phyloP scores from a whole-genome alignment of 495 filamentous ascomycete genomes.

The Penicillium canariense region DNA sequence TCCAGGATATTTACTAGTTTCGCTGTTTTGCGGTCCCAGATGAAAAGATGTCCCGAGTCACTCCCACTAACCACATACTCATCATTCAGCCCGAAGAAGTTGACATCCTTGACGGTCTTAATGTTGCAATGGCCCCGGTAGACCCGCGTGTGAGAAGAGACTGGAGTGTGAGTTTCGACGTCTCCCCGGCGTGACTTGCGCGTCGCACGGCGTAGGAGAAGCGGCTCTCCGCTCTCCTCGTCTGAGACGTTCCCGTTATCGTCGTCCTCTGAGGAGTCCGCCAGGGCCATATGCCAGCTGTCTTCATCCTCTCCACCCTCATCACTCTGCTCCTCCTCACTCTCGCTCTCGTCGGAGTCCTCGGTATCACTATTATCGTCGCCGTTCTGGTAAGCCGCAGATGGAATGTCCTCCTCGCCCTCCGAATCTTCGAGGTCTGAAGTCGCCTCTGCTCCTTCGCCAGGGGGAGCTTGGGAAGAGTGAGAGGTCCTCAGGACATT shows the following conservation, averaged over 20 bases:
- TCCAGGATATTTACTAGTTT: constrained; percentile 66
- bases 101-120: constrained; percentile 73
- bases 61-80: constrained; percentile 73
- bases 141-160: constrained; percentile 53
- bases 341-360: constrained; percentile 16
- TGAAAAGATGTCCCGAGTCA: constrained; percentile 69
- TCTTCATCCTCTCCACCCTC: constrained; percentile 34
- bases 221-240: neutral
- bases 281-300: constrained; percentile 22
- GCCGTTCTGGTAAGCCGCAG: no score
- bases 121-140: constrained; percentile 73
- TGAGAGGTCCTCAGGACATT: constrained; percentile 18
- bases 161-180: constrained; percentile 55
- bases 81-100: constrained; percentile 69
- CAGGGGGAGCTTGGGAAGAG: neutral
- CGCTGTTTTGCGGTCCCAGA: constrained; percentile 65
- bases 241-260: constrained; percentile 12
- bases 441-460: neutral
- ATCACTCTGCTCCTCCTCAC: constrained; percentile 20
- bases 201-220: neutral
- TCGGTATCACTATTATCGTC: constrained; percentile 31
- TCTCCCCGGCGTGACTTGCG: constrained; percentile 39
- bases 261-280: constrained; percentile 16
- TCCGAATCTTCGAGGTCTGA: no score
- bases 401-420: no score